Percentiles rank a stretch among this genome's conserved stretches.
Evolutionary conservation across 192 early-diverging fungal genomes (phyloP).

Genomic region (Coemansia asiatica): DNA sequence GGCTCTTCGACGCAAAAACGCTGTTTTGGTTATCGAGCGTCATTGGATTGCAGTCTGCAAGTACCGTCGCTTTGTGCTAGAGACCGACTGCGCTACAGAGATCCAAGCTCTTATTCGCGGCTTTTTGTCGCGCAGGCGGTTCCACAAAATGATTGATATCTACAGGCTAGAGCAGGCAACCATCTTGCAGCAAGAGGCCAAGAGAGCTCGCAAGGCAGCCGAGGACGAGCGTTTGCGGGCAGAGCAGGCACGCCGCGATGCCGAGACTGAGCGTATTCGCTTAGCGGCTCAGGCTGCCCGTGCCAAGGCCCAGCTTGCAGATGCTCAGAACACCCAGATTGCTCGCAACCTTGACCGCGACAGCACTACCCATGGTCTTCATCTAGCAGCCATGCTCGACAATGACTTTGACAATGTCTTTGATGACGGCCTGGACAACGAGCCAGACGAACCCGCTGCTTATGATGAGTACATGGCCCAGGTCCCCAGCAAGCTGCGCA

Average conservation of each 20-base stretch:
- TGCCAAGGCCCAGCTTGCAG: constrained; percentile 19
- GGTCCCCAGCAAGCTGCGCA: constrained; percentile 11
- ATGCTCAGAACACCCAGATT: constrained; percentile 8
- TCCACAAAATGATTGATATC: constrained; percentile 13
- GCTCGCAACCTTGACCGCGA: neutral
- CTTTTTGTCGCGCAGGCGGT: constrained; percentile 8
- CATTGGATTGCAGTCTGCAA: constrained; percentile 9
- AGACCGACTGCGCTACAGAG: neutral
- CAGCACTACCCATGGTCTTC: neutral
- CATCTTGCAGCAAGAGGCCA: constrained; percentile 4
- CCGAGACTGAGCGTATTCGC: constrained; percentile 16
- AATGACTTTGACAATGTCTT: neutral
- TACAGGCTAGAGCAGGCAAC: constrained; percentile 2
- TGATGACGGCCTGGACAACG: neutral
- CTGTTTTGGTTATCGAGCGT: constrained; percentile 37
- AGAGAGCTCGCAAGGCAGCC: constrained; percentile 6
- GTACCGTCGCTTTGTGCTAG: neutral
- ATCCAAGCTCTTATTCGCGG: constrained; percentile 25
- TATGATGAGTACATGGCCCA: constrained; percentile 15
- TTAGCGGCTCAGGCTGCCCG: constrained; percentile 29
- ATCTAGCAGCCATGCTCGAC: neutral
- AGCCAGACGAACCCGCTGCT: neutral
- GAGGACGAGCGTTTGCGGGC: constrained; percentile 28
- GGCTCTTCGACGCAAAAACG: constrained; percentile 11
- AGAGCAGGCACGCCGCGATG: constrained; percentile 24